Evolutionary conservation across 345 rosid species (phyloP).

Genomic region (Iberis pinnata): DNA sequence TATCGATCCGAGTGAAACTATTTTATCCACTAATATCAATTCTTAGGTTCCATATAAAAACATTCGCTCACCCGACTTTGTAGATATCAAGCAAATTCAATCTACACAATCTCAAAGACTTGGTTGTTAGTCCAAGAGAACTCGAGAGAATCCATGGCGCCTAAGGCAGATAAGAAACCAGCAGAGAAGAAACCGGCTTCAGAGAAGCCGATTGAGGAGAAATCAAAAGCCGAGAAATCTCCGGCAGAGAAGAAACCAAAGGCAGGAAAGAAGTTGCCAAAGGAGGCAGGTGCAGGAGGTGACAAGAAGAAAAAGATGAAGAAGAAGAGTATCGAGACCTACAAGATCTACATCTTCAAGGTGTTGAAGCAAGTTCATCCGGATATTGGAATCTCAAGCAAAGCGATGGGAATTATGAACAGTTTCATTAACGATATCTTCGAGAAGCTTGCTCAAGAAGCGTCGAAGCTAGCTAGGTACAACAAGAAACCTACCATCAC

Average conservation of each 20-base stretch:
- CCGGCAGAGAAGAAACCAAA: conserved; percentile 88
- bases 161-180: conserved; percentile 67
- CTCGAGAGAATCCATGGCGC: conserved; percentile 16
- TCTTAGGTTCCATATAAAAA: background rate
- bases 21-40: conserved; percentile 17
- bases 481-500: conserved; percentile 82
- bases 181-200: conserved; percentile 63
- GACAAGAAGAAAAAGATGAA: conserved; percentile 69
- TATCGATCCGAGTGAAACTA: conserved; percentile 9
- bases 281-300: conserved; percentile 46
- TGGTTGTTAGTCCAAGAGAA: too few species aligned
- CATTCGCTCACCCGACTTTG: background rate
- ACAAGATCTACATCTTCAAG: conserved; percentile 86
- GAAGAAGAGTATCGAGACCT: conserved; percentile 71
- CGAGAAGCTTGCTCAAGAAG: conserved; percentile 61
- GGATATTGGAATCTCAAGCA: conserved; percentile 53
- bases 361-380: conserved; percentile 59
- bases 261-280: conserved; percentile 80
- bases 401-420: conserved; percentile 82
- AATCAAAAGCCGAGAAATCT: conserved; percentile 64
- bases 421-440: conserved; percentile 69
- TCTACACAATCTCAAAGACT: conserved; percentile 10
- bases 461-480: conserved; percentile 74
- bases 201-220: conserved; percentile 62
- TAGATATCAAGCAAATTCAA: background rate